Evolutionary conservation across 1,284 basidiomycete genomes (phyloP).

Genomic region (Moesziomyces globuligerus): DNA sequence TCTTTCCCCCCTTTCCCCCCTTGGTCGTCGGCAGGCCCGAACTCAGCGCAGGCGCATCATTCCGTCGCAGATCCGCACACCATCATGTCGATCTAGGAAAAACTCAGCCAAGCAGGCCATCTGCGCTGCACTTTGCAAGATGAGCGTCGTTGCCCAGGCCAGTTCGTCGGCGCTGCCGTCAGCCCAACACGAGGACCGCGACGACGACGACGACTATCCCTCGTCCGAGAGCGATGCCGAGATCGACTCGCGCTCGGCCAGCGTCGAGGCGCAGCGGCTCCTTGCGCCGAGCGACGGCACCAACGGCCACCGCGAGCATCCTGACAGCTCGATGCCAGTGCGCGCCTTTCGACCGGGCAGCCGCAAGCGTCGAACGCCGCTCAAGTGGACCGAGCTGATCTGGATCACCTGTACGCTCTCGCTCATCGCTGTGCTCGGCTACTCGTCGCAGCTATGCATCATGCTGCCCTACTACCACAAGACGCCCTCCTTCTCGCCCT

Average conservation of each 20-base stretch:
- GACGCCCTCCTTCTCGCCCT: conserved; percentile 65
- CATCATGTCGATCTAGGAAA: no score
- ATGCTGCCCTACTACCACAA: conserved; percentile 57
- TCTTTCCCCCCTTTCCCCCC: no score
- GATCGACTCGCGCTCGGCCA: not conserved
- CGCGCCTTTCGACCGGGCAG: not conserved
- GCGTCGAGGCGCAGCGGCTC: conserved; percentile 3
- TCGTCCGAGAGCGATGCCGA: conserved; percentile 34
- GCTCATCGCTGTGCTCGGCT: conserved; percentile 57
- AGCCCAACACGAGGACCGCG: not conserved
- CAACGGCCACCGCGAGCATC: not conserved
- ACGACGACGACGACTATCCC: conserved; percentile 16
- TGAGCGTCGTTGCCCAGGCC: not conserved
- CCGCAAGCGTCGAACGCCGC: conserved; percentile 24
- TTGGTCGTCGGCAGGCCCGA: no score
- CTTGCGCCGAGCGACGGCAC: no score
- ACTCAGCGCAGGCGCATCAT: no score
- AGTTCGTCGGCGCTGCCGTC: not conserved
- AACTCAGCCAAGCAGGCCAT: no score
- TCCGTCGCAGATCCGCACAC: no score
- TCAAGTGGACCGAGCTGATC: conserved; percentile 42
- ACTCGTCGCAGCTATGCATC: conserved; percentile 57
- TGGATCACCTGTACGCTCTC: conserved; percentile 26
- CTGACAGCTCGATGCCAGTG: not conserved
- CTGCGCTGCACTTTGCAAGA: no score